phyloP scores from a whole-genome alignment of 2,329 filamentous ascomycete genomes.

The Penicillium sp. region DNA sequence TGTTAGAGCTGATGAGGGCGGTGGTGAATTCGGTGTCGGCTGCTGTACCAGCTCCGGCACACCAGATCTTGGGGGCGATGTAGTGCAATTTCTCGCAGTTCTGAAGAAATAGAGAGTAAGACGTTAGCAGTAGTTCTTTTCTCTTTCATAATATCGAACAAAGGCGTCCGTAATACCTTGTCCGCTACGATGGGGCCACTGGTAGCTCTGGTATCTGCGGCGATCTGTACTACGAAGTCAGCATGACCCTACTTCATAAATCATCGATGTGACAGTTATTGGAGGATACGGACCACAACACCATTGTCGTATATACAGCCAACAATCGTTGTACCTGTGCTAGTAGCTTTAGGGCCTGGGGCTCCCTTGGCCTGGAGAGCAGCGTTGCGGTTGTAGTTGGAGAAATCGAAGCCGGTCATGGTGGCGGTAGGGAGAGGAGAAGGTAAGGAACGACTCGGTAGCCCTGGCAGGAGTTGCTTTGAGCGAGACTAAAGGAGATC shows the following conservation, averaged over 20 bases:
- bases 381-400: conserved; percentile 99
- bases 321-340: conserved; percentile 98
- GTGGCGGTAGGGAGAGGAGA: conserved; percentile 43
- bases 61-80: conserved; percentile 99
- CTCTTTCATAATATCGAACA: background rate
- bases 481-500: background rate
- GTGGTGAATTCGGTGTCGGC: conserved; percentile 99
- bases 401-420: conserved; percentile 99
- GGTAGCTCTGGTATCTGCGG: conserved; percentile 96
- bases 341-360: conserved; percentile 94
- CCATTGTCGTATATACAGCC: conserved; percentile 96
- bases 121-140: background rate
- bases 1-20: conserved; percentile 95
- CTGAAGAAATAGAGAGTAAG: conserved; percentile 45
- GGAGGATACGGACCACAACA: conserved; percentile 73
- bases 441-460: conserved; percentile 24
- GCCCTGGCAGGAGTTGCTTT: background rate
- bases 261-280: conserved; percentile 2
- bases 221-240: conserved; percentile 67
- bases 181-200: conserved; percentile 98
- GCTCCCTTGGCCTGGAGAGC: conserved; percentile 93
- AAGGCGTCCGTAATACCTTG: conserved; percentile 63
- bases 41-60: conserved; percentile 94
- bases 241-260: conserved; percentile 18
- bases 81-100: conserved; percentile 99